A percentile compares a stretch with the other conserved stretches of the same genome.
phyloP scores from a whole-genome alignment of 192 early-diverging fungal species.

The Phycomyces blakesleeanus region DNA sequence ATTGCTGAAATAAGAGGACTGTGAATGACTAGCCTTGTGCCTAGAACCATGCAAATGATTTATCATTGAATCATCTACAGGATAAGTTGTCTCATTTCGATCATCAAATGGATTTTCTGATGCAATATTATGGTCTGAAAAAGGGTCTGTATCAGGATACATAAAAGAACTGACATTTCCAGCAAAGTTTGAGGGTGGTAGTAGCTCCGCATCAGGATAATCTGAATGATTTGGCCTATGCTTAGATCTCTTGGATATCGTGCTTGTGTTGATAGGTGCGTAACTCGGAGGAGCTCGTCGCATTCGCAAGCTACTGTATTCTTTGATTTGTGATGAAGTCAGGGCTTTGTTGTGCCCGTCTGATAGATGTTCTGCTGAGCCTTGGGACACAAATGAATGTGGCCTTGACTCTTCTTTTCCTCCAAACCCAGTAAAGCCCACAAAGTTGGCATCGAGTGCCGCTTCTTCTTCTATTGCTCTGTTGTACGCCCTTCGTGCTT shows the following conservation, averaged over 20 bases:
- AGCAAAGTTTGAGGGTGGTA: slow-evolving; percentile 8
- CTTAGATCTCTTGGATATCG: slow-evolving; percentile 8
- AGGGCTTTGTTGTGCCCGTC: not conserved
- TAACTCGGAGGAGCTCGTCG: not conserved
- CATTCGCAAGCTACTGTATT: not conserved
- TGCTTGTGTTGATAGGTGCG: not conserved
- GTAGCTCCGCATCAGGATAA: slow-evolving; percentile 5
- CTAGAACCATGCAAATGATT: not conserved
- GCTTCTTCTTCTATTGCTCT: slow-evolving; percentile 20
- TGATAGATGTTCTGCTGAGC: not conserved
- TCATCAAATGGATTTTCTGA: slow-evolving; percentile 27
- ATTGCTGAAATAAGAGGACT: slow-evolving; percentile 24
- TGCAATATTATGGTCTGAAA: not conserved
- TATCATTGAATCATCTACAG: not conserved
- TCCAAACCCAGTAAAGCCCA: slow-evolving; percentile 27
- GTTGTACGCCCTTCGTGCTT: slow-evolving; percentile 13
- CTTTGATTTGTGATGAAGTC: slow-evolving; percentile 1
- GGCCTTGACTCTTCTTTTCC: slow-evolving; percentile 7
- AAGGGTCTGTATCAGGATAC: not conserved
- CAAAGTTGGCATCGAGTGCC: slow-evolving; percentile 23
- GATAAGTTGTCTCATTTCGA: not conserved
- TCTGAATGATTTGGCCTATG: slow-evolving; percentile 6
- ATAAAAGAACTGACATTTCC: not conserved
- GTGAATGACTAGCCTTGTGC: slow-evolving; percentile 21
- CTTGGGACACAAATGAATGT: not conserved